These are phyloP conservation scores for Eucalyptus leucophloia DNA, from an alignment of 345 rosid species.

Conservation along the genomic window DNA sequence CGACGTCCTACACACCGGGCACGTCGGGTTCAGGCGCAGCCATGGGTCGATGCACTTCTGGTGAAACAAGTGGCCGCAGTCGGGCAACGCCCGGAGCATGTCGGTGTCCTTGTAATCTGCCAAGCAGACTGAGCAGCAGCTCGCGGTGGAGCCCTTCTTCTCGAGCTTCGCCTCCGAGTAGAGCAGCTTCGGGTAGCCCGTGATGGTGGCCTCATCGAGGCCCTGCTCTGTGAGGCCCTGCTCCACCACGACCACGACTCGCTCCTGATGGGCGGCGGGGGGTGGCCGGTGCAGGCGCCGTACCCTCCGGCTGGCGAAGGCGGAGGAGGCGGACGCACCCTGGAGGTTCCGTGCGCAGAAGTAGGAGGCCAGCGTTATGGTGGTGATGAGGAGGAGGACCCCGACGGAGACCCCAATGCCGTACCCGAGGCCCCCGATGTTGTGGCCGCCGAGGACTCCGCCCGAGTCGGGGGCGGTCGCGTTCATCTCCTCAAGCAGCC, in stretches of 20 bases:
- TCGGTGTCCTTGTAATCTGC: conserved; percentile 63
- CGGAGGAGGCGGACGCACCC: not conserved
- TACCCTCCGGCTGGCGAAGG: not conserved
- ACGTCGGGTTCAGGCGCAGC: conserved; percentile 12
- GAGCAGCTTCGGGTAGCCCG: conserved; percentile 58
- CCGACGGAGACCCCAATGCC: conserved; percentile 31
- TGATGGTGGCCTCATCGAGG: conserved; percentile 60
- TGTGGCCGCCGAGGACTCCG: not conserved
- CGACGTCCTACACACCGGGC: conserved; percentile 22
- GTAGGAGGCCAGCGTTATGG: conserved; percentile 25
- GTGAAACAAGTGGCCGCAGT: conserved; percentile 31
- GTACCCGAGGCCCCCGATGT: conserved; percentile 27
- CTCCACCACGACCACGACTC: conserved; percentile 6
- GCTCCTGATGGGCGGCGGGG: not conserved
- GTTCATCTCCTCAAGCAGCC: conserved; percentile 1
- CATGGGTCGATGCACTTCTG: conserved; percentile 14
- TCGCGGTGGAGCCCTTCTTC: conserved; percentile 13
- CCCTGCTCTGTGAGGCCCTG: conserved; percentile 44
- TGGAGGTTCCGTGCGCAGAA: conserved; percentile 17
- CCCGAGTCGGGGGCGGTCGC: not conserved
- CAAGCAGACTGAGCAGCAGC: conserved; percentile 74
- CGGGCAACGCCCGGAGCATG: conserved; percentile 48
- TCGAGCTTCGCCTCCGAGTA: conserved; percentile 52
- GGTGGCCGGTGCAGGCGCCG: not conserved
- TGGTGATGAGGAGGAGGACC: conserved; percentile 24